Evolutionary conservation across 1,139 yeast genomes (phyloP).

Genomic region (Pneumocystis carinii): DNA sequence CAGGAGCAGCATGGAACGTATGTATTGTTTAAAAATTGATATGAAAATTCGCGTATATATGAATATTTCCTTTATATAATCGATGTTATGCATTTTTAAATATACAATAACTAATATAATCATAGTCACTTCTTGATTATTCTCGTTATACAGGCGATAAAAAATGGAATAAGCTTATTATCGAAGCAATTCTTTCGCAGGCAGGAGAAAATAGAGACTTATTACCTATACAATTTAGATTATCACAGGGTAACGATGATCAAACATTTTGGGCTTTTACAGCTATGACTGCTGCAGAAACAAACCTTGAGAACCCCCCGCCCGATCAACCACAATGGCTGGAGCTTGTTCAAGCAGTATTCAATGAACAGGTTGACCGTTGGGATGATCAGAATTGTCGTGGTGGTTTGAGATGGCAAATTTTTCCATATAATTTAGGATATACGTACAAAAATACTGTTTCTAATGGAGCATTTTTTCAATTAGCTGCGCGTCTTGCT

Average conservation of each 20-base stretch:
- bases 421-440: constrained; percentile 60
- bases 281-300: constrained; percentile 70
- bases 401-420: constrained; percentile 83
- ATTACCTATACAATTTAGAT: constrained; percentile 59
- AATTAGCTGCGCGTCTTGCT: constrained; percentile 63
- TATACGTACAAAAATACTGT: constrained; percentile 68
- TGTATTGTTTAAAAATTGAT: not conserved
- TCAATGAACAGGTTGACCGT: constrained; percentile 56
- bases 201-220: constrained; percentile 52
- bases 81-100: not conserved
- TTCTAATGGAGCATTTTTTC: constrained; percentile 64
- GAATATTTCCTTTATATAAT: not conserved
- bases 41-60: not conserved
- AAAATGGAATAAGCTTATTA: constrained; percentile 41
- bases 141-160: constrained; percentile 47
- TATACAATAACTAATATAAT: not conserved
- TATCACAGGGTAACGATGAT: constrained; percentile 82
- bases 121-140: constrained; percentile 45
- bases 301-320: constrained; percentile 54
- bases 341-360: constrained; percentile 57
- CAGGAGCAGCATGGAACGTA: constrained; percentile 59
- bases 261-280: constrained; percentile 86
- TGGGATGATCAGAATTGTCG: constrained; percentile 55
- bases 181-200: constrained; percentile 48
- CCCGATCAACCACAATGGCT: constrained; percentile 46